Evolutionary conservation across 805 yeast species (phyloP), one percentile per base, ranked within the genome.

Genomic region (Metschnikowia picachoensis): DNA sequence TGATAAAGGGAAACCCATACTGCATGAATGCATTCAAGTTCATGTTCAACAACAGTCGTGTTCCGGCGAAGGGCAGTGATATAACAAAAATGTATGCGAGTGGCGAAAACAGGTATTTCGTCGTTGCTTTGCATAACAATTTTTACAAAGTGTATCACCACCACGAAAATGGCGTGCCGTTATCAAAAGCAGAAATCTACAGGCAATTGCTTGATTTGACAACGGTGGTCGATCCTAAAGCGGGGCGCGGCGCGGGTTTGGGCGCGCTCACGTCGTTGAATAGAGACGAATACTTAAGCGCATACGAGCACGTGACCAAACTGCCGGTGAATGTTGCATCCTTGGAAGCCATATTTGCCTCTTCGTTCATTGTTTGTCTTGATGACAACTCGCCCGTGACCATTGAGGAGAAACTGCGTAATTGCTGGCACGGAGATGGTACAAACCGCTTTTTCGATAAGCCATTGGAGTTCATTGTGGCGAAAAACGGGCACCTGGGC

Each of bases 401-500:
- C 28, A 75, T 84, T 49, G 92, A 85, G 62, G 95, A 89, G 63
- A 85, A 89, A 60, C 83, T 96, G 3, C 81, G 81, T 61, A 83
- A 80, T 65, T 79, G 82, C 62, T 92, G 98, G 98, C 96, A 89
- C 69, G 97, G 98, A n/a, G 79, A 89, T 67, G 97, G 97, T 45
- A 68, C 73, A 57, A 92, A 94, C 74, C 78, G 99, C 59, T 92
- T 78, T 73, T 92, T 78, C 65, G 98, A 92, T 73, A 92, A 92
- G 73, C 92, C 97, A 4, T 72, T 87, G 49, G 94, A 92, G 72
- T 83, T 88, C 64, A 78, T 90, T 56, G 81, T 92, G 44, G 73
- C 86, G 49, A 83, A 80, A 51, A 90, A 89, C 66, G 96, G 94
- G 49, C 76, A 82, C 52, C 87, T 97, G 8, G 98, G 97, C 0